Base-by-base conservation (phyloP, 140 eudicot genomes). In the Cichorium intybus region DNA sequence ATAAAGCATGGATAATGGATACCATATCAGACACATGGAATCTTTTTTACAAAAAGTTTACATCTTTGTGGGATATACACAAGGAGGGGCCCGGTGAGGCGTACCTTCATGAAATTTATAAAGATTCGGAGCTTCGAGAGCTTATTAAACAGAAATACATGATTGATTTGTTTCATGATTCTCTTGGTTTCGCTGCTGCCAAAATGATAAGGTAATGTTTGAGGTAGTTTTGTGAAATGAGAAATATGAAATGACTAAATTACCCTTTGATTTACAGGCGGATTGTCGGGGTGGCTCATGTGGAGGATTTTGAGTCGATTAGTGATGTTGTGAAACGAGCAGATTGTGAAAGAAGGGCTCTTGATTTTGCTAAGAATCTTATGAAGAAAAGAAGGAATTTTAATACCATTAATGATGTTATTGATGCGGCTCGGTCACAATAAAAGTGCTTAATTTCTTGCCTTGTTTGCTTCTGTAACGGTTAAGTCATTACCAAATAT, bases 261-360 rank as follows among this genome's bases (percentile, higher is more conserved):
- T 39, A 39, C 46, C 46, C 31, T 67, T 67, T 68, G 73, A 39
- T 37, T 74, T 8, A 59, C 79, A 91, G 96, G 96, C 83, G 98
- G 71, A 91, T 87, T 70, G 96, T 85, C 33, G 98, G 98, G 47
- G 95, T 91, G 12, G 96, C 95, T 68, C 97, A 87, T 85, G 91
- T 85, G 11, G 97, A 91, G 75, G 97, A 87, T 80, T 83, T 87
- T 14, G 97, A 91, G 75, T 84, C 97, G 0, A 87, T 91, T 18
- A 14, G 45, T 48, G 89, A 87, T 68, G 75, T 76, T 8, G 68
- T 35, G 43, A 82, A 69, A 60, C 82, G 95, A 33, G 87, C 95
- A 35, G 87, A 71, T 8, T 85, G 97, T 79, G 95, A 87, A 61
- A 77, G 91, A 52, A 73, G 53, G 34, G 91, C 95, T 27, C 89